phyloP scores from a whole-genome alignment of 1,284 basidiomycete genomes.

The Apiotrichum laibachii region DNA sequence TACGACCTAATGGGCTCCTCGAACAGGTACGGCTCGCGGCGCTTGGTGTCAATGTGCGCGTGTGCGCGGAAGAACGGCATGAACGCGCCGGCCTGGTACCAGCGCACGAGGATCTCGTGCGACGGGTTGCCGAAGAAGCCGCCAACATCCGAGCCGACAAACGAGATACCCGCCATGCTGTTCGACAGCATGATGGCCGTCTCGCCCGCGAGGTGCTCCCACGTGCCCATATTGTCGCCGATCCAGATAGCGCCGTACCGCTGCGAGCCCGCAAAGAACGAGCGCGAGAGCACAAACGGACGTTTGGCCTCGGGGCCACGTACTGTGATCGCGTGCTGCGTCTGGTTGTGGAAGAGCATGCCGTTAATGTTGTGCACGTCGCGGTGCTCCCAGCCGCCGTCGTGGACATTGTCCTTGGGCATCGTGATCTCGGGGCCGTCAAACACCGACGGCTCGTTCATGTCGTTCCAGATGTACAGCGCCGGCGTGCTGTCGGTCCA shows the following conservation, averaged over 20 bases:
- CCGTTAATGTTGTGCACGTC: constrained; percentile 63
- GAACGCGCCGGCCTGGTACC: constrained; percentile 95
- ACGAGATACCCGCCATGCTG: constrained; percentile 89
- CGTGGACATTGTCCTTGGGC: constrained; percentile 90
- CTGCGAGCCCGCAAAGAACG: constrained; percentile 94
- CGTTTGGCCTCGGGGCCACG: constrained; percentile 73
- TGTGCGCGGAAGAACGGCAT: constrained; percentile 98
- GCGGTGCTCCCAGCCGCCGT: constrained; percentile 90
- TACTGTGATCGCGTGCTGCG: constrained; percentile 73
- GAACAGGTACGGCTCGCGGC: constrained; percentile 90
- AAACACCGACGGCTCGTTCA: constrained; percentile 99
- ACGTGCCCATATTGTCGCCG: constrained; percentile 94
- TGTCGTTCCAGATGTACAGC: constrained; percentile 96
- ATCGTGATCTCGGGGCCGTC: constrained; percentile 98
- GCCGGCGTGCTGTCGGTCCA: constrained; percentile 63
- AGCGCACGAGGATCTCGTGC: constrained; percentile 89
- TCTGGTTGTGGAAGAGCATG: constrained; percentile 67
- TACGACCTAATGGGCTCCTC: constrained; percentile 84
- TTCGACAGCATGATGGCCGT: constrained; percentile 91
- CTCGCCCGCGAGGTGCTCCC: constrained; percentile 92
- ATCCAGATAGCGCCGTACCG: constrained; percentile 98
- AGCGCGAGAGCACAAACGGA: constrained; percentile 91
- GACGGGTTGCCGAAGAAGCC: constrained; percentile 98
- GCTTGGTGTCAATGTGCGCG: constrained; percentile 96
- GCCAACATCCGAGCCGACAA: constrained; percentile 91